phyloP scores from a whole-genome alignment of 768 basidiomycete species.

The Cystobasidium ongulense region DNA sequence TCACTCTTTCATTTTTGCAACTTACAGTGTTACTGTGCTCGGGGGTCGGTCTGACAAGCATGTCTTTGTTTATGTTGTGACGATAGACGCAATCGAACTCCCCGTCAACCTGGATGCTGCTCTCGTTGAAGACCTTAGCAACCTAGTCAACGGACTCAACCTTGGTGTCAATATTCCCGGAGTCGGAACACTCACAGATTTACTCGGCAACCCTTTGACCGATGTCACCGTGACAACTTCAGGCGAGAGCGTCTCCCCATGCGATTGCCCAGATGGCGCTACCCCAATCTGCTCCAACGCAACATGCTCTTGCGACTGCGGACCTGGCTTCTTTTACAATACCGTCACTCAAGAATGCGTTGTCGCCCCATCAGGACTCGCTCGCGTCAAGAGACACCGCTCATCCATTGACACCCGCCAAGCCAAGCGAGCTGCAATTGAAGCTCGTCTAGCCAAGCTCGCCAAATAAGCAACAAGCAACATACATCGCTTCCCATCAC shows the following conservation, averaged over 20 bases:
- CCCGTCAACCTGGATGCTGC: slow-evolving; percentile 4
- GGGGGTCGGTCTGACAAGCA: not conserved
- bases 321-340: slow-evolving; percentile 12
- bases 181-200: not conserved
- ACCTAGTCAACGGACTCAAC: not conserved
- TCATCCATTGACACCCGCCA: not conserved
- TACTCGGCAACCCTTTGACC: not conserved
- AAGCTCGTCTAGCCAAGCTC: not conserved
- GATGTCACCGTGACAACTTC: not conserved
- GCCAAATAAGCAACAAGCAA: not conserved
- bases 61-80: not conserved
- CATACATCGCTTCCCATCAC: no score
- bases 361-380: not conserved
- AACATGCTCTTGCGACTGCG: slow-evolving; percentile 17
- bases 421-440: slow-evolving; percentile 1
- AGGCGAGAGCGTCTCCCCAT: not conserved
- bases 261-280: slow-evolving; percentile 8
- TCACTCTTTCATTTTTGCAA: not conserved
- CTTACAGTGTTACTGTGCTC: not conserved
- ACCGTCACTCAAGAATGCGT: not conserved
- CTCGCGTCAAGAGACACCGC: not conserved
- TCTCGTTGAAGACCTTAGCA: not conserved
- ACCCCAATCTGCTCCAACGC: slow-evolving; percentile 15
- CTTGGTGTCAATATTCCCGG: not conserved
- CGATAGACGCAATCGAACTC: not conserved